Evolutionary conservation across 768 basidiomycete genomes (phyloP).

Genomic region (Royoungia palumana): DNA sequence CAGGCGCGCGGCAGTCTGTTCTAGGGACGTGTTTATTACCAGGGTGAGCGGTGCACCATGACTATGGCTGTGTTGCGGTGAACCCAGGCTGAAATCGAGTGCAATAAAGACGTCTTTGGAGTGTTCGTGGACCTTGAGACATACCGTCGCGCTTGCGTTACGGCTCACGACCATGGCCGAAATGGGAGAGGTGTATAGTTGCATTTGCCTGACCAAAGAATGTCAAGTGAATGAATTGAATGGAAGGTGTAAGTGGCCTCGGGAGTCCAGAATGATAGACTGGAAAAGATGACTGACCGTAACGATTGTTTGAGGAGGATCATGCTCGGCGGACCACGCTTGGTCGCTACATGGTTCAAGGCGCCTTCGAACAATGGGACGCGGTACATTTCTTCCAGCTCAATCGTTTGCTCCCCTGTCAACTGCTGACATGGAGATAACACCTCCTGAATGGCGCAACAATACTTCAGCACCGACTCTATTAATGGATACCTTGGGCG

Average conservation of each 20-base stretch:
- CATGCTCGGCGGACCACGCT: conserved; percentile 37
- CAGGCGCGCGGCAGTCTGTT: conserved; percentile 44
- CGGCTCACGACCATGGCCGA: conserved; percentile 53
- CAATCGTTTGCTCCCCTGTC: conserved; percentile 42
- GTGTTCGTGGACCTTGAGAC: conserved; percentile 36
- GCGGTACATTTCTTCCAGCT: conserved; percentile 46
- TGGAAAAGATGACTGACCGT: conserved; percentile 16
- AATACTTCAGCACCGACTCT: conserved; percentile 1
- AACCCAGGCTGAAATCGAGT: conserved; percentile 59
- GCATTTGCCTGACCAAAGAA: conserved; percentile 24
- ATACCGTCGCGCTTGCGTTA: conserved; percentile 55
- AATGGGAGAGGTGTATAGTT: conserved; percentile 9
- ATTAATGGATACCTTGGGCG: neutral
- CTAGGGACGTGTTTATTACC: conserved; percentile 47
- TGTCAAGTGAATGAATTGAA: neutral
- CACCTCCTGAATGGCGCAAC: conserved; percentile 39
- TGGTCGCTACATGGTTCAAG: conserved; percentile 34
- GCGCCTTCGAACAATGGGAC: conserved; percentile 47
- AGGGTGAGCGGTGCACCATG: conserved; percentile 43
- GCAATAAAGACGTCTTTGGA: conserved; percentile 44
- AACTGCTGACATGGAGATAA: conserved; percentile 50
- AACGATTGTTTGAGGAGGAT: conserved; percentile 32
- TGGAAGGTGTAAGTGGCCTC: neutral
- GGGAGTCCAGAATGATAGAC: neutral
- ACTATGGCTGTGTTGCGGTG: conserved; percentile 33